Conservation (phyloP, 495 filamentous ascomycete species). For the Xylaria venustula region DNA sequence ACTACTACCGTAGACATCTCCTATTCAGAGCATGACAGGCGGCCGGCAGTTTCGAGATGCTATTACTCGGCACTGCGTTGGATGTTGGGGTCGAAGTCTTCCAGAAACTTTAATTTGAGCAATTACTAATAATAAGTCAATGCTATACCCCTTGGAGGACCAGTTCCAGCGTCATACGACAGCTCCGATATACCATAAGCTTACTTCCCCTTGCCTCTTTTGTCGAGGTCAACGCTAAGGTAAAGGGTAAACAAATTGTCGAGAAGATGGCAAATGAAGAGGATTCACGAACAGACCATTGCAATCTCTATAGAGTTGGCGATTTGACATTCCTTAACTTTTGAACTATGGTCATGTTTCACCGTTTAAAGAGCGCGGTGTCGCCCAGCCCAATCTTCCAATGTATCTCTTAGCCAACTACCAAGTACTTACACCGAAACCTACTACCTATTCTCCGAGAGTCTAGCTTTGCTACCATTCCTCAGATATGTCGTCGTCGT, state of each 20-base stretch:
- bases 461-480: not conserved
- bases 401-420: not conserved
- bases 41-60: not conserved
- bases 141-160: not conserved
- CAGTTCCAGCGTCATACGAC: too few species aligned
- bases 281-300: not conserved
- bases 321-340: not conserved
- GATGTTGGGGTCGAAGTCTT: not conserved
- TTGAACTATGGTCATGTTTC: not conserved
- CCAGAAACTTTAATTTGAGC: conserved; percentile 5
- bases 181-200: not conserved
- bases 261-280: not conserved
- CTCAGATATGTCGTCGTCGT: too few species aligned
- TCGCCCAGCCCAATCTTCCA: not conserved
- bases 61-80: not conserved
- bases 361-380: not conserved
- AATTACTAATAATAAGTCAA: conserved; percentile 6
- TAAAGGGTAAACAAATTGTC: too few species aligned
- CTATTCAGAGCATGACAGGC: not conserved
- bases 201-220: not conserved
- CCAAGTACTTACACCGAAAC: not conserved
- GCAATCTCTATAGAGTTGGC: not conserved
- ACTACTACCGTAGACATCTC: not conserved
- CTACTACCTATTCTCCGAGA: not conserved
- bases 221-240: not conserved